These are phyloP conservation scores for Trichoderma brevicompactum DNA, from an alignment of 2,329 filamentous ascomycete genomes.

Conservation along the genomic window DNA sequence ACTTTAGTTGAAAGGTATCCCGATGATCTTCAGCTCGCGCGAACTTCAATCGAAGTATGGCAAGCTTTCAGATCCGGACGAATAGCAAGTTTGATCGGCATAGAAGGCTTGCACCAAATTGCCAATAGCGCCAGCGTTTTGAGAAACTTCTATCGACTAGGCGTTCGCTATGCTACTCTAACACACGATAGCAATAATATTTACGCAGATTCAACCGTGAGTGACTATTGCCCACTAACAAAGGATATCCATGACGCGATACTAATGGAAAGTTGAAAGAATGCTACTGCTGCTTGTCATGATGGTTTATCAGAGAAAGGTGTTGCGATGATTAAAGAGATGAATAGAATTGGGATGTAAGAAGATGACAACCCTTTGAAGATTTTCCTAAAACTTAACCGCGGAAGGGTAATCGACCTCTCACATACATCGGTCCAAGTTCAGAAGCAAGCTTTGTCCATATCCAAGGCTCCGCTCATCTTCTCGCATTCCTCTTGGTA, in stretches of 20 bases:
- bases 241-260: neutral
- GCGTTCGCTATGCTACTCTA: slow-evolving; percentile 80
- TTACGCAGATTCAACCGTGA: slow-evolving; percentile 28
- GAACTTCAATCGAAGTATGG: slow-evolving; percentile 61
- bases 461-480: slow-evolving; percentile 70
- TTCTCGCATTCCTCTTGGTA: slow-evolving; percentile 65
- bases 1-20: slow-evolving; percentile 65
- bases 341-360: slow-evolving; percentile 32
- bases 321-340: slow-evolving; percentile 27
- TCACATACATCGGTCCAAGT: slow-evolving; percentile 56
- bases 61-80: slow-evolving; percentile 59
- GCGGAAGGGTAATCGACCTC: slow-evolving; percentile 69
- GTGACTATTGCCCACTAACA: neutral
- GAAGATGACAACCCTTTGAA: neutral
- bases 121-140: slow-evolving; percentile 76
- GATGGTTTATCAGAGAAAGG: slow-evolving; percentile 28
- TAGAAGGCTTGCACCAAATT: slow-evolving; percentile 87
- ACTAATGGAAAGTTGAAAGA: neutral
- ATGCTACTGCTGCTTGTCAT: neutral
- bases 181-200: slow-evolving; percentile 66
- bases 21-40: slow-evolving; percentile 65
- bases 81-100: slow-evolving; percentile 73
- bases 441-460: slow-evolving; percentile 22
- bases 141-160: slow-evolving; percentile 71
- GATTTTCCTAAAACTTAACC: neutral